A percentile compares a stretch with the other conserved stretches of the same genome.
Evolutionary conservation across 164 flowering plant genomes (phyloP).

Genomic region (Sedum album): DNA sequence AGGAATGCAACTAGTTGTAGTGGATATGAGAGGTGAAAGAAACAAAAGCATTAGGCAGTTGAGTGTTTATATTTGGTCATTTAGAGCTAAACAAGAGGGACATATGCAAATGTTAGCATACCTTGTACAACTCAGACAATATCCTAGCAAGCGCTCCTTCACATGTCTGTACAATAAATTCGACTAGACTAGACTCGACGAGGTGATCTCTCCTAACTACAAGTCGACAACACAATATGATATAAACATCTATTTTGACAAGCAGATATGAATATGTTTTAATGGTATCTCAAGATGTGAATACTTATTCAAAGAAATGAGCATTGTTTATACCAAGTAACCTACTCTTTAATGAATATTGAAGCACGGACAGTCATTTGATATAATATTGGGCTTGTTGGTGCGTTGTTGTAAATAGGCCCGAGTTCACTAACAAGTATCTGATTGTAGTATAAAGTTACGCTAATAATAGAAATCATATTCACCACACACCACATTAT

Average conservation of each 20-base stretch:
- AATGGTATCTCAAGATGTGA: neutral
- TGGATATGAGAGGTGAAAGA: neutral
- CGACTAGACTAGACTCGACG: neutral
- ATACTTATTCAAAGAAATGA: too few species aligned
- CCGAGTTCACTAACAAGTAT: too few species aligned
- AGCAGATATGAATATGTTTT: too few species aligned
- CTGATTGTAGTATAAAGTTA: too few species aligned
- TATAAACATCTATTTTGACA: neutral
- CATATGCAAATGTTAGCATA: neutral
- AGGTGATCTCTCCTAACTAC: neutral
- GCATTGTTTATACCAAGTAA: neutral
- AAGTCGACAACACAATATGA: neutral
- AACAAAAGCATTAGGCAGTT: neutral
- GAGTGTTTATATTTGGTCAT: neutral
- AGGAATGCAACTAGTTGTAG: neutral
- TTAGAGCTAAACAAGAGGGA: neutral
- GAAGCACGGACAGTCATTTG: too few species aligned
- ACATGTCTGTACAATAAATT: neutral
- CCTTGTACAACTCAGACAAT: constrained; percentile 2
- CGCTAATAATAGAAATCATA: too few species aligned
- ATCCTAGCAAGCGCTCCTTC: constrained; percentile 1
- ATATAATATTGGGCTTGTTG: too few species aligned
- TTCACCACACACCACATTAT: too few species aligned
- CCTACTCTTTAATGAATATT: too few species aligned
- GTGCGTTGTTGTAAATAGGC: too few species aligned